Conservation (phyloP, 495 filamentous ascomycete species). For the Xylaria bambusicola region DNA sequence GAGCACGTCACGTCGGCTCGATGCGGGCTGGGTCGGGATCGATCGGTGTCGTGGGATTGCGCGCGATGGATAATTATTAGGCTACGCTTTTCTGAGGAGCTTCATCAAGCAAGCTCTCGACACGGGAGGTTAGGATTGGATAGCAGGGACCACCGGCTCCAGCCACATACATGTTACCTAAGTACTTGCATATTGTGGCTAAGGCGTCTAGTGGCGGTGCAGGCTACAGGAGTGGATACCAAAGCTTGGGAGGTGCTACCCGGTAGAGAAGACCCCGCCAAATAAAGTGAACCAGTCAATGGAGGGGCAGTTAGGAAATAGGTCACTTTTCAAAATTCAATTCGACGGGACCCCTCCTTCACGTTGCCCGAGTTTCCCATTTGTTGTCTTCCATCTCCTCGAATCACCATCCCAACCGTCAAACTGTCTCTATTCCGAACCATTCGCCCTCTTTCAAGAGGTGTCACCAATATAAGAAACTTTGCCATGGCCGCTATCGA, state of each 20-base stretch:
- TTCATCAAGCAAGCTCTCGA: slow-evolving; percentile 13
- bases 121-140: slow-evolving; percentile 1
- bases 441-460: slow-evolving; percentile 48
- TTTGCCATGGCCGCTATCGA: slow-evolving; percentile 64
- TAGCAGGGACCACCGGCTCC: background rate
- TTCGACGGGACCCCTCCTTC: slow-evolving; percentile 9
- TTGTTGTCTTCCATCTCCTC: background rate
- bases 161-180: background rate
- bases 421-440: slow-evolving; percentile 53
- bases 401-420: slow-evolving; percentile 24
- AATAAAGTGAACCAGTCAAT: background rate
- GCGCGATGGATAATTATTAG: slow-evolving; percentile 17
- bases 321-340: slow-evolving; percentile 3
- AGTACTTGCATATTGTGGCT: background rate
- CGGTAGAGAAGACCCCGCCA: background rate
- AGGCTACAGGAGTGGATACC: background rate
- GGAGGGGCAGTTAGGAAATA: slow-evolving; percentile 15
- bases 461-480: slow-evolving; percentile 33
- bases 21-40: slow-evolving; percentile 8
- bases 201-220: background rate
- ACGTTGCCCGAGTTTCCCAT: background rate
- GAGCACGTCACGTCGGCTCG: slow-evolving; percentile 16
- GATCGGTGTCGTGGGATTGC: slow-evolving; percentile 9
- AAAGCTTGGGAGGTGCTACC: background rate
- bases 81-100: slow-evolving; percentile 28